Evolutionary conservation across 2,329 filamentous ascomycete genomes (phyloP).

Genomic region (Penicillium sp.): DNA sequence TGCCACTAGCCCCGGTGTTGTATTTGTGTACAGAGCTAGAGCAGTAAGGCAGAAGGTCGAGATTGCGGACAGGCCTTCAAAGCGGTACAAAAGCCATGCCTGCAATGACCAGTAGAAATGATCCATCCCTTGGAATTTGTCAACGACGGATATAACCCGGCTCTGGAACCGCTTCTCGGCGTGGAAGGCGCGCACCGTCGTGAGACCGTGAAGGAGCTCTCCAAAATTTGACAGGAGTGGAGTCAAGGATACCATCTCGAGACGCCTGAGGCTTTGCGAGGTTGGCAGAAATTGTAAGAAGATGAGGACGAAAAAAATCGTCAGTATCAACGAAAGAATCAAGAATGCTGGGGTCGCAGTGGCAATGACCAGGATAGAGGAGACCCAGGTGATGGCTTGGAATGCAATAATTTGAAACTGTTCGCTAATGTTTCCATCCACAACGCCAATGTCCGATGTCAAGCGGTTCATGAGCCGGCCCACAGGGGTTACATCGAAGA

Average conservation of each 20-base stretch:
- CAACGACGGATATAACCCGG: slow-evolving; percentile 74
- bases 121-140: slow-evolving; percentile 90
- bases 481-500: slow-evolving; percentile 86
- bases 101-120: slow-evolving; percentile 94
- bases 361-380: slow-evolving; percentile 74
- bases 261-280: slow-evolving; percentile 75
- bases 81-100: slow-evolving; percentile 78
- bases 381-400: slow-evolving; percentile 67
- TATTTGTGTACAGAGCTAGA: slow-evolving; percentile 70
- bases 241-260: slow-evolving; percentile 86
- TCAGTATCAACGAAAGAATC: slow-evolving; percentile 66
- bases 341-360: slow-evolving; percentile 76
- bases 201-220: slow-evolving; percentile 78
- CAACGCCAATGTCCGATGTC: slow-evolving; percentile 83
- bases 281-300: slow-evolving; percentile 77
- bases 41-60: slow-evolving; percentile 72
- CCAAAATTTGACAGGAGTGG: slow-evolving; percentile 92
- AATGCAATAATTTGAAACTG: slow-evolving; percentile 71
- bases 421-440: slow-evolving; percentile 79
- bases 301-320: slow-evolving; percentile 66
- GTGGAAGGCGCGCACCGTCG: slow-evolving; percentile 79
- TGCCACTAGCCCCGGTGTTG: slow-evolving; percentile 75
- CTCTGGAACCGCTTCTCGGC: slow-evolving; percentile 77
- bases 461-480: slow-evolving; percentile 89
- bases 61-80: slow-evolving; percentile 67